A percentile compares a stretch with the other conserved stretches of the same genome.
These are phyloP conservation scores for Coemansia sp. DNA, from an alignment of 192 early-diverging fungal genomes.

Conservation along the genomic window DNA sequence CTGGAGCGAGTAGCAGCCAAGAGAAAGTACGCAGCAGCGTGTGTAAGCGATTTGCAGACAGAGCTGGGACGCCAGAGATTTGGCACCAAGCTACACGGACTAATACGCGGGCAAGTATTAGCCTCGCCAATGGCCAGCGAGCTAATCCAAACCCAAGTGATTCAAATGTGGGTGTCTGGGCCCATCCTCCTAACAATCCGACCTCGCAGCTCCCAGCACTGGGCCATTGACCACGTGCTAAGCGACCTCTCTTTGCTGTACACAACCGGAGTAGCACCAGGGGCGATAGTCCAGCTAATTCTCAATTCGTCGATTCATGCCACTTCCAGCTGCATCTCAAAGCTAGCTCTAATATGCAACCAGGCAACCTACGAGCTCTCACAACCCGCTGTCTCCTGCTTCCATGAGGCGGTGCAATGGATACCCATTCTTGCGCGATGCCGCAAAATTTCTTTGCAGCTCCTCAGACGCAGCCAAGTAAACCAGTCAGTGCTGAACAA, in stretches of 20 bases:
- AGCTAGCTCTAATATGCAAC: neutral
- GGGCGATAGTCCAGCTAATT: neutral
- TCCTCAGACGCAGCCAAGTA: neutral
- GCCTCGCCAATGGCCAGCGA: neutral
- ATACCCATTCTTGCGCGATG: slow-evolving; percentile 5
- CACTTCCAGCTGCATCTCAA: neutral
- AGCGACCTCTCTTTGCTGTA: neutral
- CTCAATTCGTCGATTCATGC: neutral
- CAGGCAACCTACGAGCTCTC: slow-evolving; percentile 7
- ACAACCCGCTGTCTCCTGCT: neutral
- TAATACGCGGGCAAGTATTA: neutral
- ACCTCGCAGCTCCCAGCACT: neutral
- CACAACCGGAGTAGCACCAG: neutral
- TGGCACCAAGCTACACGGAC: neutral
- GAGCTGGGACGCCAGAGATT: slow-evolving; percentile 4
- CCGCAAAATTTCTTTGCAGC: slow-evolving; percentile 1
- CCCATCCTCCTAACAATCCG: neutral
- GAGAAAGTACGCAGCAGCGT: neutral
- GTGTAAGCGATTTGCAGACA: neutral
- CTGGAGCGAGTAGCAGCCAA: neutral
- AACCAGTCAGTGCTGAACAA: neutral
- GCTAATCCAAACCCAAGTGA: neutral
- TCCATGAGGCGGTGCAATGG: neutral
- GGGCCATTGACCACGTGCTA: neutral
- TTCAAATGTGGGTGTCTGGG: neutral